Percentiles rank a stretch among this genome's conserved stretches.
phyloP scores from a whole-genome alignment of 2,329 filamentous ascomycete species.

The Botrytis elliptica region DNA sequence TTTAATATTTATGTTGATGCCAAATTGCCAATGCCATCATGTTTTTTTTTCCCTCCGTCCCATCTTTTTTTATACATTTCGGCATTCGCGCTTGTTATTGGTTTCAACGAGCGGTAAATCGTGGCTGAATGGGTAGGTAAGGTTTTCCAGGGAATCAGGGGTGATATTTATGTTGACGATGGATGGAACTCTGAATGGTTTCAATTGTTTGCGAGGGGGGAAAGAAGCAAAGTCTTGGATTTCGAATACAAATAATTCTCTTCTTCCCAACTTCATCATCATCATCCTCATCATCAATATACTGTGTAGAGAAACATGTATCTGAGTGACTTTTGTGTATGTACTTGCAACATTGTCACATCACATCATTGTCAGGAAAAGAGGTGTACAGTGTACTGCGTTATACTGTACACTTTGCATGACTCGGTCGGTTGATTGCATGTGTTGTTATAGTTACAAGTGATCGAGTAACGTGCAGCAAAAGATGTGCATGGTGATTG shows the following conservation, averaged over 20 bases:
- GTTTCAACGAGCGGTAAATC: slow-evolving; percentile 16
- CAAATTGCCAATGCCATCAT: slow-evolving; percentile 1
- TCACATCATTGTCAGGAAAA: slow-evolving; percentile 9
- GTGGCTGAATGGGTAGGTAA: slow-evolving; percentile 5
- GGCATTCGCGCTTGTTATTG: slow-evolving; percentile 11
- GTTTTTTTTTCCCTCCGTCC: not conserved
- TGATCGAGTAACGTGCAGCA: slow-evolving; percentile 24
- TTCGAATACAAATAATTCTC: not conserved
- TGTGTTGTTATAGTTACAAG: slow-evolving; percentile 18
- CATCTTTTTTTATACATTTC: slow-evolving; percentile 14
- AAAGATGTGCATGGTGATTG: slow-evolving; percentile 5
- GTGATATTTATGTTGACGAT: not conserved
- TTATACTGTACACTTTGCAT: slow-evolving; percentile 21
- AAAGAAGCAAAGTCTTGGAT: not conserved
- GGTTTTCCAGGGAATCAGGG: not conserved
- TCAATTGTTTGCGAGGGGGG: not conserved
- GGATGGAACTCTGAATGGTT: slow-evolving; percentile 8
- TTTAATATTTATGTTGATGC: not conserved
- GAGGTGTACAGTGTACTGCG: slow-evolving; percentile 11
- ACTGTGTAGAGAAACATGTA: not conserved
- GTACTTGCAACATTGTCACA: slow-evolving; percentile 11
- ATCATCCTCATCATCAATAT: too few species aligned
- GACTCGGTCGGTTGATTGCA: slow-evolving; percentile 25
- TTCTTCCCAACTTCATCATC: not conserved
- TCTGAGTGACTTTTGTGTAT: not conserved